Percentiles rank a stretch among this genome's conserved stretches.
Conservation (phyloP, 169 alveolate species). For the Fabrea salina region DNA sequence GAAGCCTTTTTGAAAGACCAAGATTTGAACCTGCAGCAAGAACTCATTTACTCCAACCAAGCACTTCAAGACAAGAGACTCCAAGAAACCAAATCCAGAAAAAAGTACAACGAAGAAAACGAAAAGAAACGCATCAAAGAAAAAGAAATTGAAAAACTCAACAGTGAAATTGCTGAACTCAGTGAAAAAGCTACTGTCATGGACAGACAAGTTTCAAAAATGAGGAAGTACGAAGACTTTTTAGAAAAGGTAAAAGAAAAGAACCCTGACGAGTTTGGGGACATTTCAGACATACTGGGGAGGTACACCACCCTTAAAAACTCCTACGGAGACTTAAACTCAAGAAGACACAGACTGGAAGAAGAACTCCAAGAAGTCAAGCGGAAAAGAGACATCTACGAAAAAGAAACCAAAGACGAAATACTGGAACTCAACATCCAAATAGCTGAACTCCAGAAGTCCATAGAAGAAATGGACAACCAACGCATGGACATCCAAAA, state of each 20-base stretch:
- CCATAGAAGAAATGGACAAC: conserved; percentile 50
- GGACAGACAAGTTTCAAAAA: conserved; percentile 46
- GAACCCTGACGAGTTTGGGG: conserved; percentile 65
- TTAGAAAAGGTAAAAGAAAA: conserved; percentile 57
- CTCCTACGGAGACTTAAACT: conserved; percentile 48
- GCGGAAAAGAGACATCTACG: conserved; percentile 36
- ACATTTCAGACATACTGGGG: conserved; percentile 54
- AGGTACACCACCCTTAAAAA: conserved; percentile 56
- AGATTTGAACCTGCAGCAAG: conserved; percentile 53
- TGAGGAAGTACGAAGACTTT: conserved; percentile 64
- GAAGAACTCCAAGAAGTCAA: conserved; percentile 48
- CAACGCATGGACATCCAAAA: conserved; percentile 24
- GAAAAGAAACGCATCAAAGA: conserved; percentile 36
- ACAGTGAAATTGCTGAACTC: conserved; percentile 36
- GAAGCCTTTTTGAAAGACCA: conserved; percentile 53
- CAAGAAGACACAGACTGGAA: conserved; percentile 38
- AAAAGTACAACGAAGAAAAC: conserved; percentile 45
- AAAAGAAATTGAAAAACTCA: conserved; percentile 32
- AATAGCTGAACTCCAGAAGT: conserved; percentile 48
- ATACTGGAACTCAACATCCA: conserved; percentile 46
- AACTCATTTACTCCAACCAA: conserved; percentile 47
- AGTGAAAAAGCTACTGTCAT: conserved; percentile 40
- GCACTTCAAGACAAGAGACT: conserved; percentile 46
- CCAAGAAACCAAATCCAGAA: conserved; percentile 52
- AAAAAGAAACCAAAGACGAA: conserved; percentile 47